Base-by-base conservation (phyloP, 129 eudicot genomes). In the Lonicera japonica region DNA sequence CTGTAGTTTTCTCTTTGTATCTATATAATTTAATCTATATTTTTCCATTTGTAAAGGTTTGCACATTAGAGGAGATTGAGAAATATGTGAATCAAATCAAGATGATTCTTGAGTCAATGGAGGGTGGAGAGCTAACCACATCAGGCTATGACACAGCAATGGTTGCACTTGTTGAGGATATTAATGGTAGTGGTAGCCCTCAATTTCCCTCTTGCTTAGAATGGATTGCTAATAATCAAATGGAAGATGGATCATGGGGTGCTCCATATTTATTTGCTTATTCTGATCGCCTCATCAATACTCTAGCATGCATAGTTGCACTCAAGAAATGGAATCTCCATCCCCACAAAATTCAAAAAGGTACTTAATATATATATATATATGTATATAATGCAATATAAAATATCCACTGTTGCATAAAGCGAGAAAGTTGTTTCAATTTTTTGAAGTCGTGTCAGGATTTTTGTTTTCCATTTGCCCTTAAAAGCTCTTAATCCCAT, bases 141-240 rank as follows among this genome's bases (percentile, higher is more conserved):
- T 78, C 83, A 0, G 65, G 78, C 0, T 78, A 78, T 56, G 83
- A 78, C 65, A 72, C 79, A 1, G 83, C 83, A 16, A 72, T 71
- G 75, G 58, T 78, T 11, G 83, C 78, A 11, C 75, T 78, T 10
- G 64, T 78, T 1, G 51, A 55, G 29, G 72, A 64, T 25, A 12
- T 47, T 1, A 29, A 58, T 7, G 58, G 61, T 1, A 11, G 21
- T 18, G 65, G 38, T 2, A 16, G 0, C 16, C 75, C 83, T 11
- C 72, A 61, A 5, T 78, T 72, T 29, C 79, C 83, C 5, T 62
- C 71, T 0, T 29, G 73, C 25, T 63, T 72, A 1, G 60, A 78
- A 16, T 78, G 79, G 83, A 68, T 78, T 21, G 59, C 56, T 5
- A n/a, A 58, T n/a, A 63, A 78, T 58, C 83, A 78, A 46, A 71